phyloP scores from a whole-genome alignment of 106 monocot species.

The Apostasia ramifera region DNA sequence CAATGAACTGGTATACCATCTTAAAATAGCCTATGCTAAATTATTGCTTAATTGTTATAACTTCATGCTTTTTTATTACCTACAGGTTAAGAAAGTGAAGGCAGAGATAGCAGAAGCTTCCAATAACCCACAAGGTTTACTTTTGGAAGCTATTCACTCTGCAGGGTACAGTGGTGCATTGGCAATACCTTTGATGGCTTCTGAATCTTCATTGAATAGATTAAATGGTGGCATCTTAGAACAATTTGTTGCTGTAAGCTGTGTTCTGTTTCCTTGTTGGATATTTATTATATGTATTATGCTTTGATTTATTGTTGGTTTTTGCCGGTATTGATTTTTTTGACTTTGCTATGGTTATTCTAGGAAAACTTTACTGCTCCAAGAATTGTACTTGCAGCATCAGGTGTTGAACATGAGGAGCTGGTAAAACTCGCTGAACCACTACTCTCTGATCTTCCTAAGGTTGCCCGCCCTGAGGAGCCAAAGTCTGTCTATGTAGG shows the following conservation, averaged over 20 bases:
- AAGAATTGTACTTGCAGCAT: slow-evolving; percentile 80
- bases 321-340: neutral
- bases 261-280: neutral
- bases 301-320: neutral
- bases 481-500: slow-evolving; percentile 76
- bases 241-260: slow-evolving; percentile 64
- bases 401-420: slow-evolving; percentile 87
- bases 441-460: slow-evolving; percentile 74
- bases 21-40: neutral
- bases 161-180: slow-evolving; percentile 80
- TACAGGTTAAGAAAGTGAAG: slow-evolving; percentile 69
- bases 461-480: slow-evolving; percentile 37
- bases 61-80: neutral
- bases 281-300: neutral
- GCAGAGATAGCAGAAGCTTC: slow-evolving; percentile 53
- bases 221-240: slow-evolving; percentile 52
- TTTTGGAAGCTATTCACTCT: slow-evolving; percentile 77
- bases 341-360: slow-evolving; percentile 7
- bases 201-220: slow-evolving; percentile 60
- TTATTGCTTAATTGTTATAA: neutral
- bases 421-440: slow-evolving; percentile 66
- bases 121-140: slow-evolving; percentile 66
- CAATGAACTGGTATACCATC: slow-evolving; percentile 63
- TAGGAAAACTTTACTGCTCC: slow-evolving; percentile 87
- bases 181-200: slow-evolving; percentile 64